These are phyloP conservation scores for Euphorbia lathyris DNA, from an alignment of 345 rosid genomes.

Conservation along the genomic window DNA sequence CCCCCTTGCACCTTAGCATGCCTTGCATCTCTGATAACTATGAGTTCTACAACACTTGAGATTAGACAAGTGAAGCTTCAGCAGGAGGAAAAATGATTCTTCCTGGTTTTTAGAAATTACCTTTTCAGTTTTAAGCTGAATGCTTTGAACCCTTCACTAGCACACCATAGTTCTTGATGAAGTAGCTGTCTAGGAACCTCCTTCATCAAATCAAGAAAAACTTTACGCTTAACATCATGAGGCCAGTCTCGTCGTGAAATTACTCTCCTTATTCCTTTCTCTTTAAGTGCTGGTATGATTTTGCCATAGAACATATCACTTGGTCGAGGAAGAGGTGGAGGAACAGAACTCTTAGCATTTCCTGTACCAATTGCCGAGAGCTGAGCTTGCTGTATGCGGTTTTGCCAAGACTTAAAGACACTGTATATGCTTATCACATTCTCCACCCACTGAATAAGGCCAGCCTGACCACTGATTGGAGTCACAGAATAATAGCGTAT, in stretches of 20 bases:
- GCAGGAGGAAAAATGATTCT: background rate
- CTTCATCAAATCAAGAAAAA: conserved; percentile 84
- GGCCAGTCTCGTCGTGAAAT: conserved; percentile 99
- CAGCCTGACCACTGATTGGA: conserved; percentile 92
- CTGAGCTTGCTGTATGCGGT: conserved; percentile 70
- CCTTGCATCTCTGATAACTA: no score
- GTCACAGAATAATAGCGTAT: conserved; percentile 85
- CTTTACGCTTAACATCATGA: conserved; percentile 91
- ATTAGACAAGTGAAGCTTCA: background rate
- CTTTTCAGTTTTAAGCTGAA: conserved; percentile 78
- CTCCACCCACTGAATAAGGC: conserved; percentile 94
- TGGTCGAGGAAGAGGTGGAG: conserved; percentile 87
- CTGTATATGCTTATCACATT: conserved; percentile 82
- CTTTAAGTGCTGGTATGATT: conserved; percentile 96
- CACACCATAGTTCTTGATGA: conserved; percentile 92
- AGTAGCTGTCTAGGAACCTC: conserved; percentile 88
- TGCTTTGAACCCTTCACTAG: conserved; percentile 92
- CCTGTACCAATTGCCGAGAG: conserved; percentile 48
- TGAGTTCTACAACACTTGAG: background rate
- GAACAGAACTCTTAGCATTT: conserved; percentile 46
- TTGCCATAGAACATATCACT: conserved; percentile 97
- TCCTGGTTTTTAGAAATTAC: conserved; percentile 34
- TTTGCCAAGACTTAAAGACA: conserved; percentile 84
- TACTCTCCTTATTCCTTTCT: conserved; percentile 86
- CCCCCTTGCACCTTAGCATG: no score